Base-by-base conservation (phyloP, 1,284 basidiomycete genomes). In the Fomitopsis schrenkii region DNA sequence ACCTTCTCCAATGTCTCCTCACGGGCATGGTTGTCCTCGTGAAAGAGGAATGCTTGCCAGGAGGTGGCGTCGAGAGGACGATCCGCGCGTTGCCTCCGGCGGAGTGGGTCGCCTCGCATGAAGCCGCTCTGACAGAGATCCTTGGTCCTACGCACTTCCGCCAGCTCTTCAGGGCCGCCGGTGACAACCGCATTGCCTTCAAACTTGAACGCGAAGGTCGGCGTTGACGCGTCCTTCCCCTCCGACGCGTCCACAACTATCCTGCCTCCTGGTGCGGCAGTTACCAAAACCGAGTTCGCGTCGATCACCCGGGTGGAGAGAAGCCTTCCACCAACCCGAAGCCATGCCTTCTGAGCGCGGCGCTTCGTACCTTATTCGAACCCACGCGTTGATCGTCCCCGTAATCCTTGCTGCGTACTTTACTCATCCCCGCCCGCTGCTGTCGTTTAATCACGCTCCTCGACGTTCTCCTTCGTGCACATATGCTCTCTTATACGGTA, bases 11-110 rank as follows among this genome's bases (percentile, higher is more conserved):
- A 69, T 93, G 90, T 70, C 83, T 93, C 48, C 83, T 93, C 68
- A 92, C 91, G 52, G 91, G 91, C 65, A 77, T 93, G 67, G 82
- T 93, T 70, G 88, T 89, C 57, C 78, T 92, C 63, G 83, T 86
- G 64, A 87, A 87, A 69, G 89, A 91, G 68, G 90, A 92, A 70
- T 79, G 82, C 63, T 77, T 87, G 14, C 82, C 84, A 14, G 74
- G 72, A 10, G 78, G 87, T 71, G 88, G 86, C 40, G 70, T 83
- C 14, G 85, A 88, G 73, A 82, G 84, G 64, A 93, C 91, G 55
- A 88, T 84, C 62, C 88, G 90, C 62, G 90, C 86, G 19, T 74
- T 93, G n/a, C 90, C 91, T 22, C 84, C 89, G 5, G 79, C 81
- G 28, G 80, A 88, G 42, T 93, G 90, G 90, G 79, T 93, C 62